Conservation (phyloP, 768 basidiomycete genomes). For the Lactarius sanguifluus region DNA sequence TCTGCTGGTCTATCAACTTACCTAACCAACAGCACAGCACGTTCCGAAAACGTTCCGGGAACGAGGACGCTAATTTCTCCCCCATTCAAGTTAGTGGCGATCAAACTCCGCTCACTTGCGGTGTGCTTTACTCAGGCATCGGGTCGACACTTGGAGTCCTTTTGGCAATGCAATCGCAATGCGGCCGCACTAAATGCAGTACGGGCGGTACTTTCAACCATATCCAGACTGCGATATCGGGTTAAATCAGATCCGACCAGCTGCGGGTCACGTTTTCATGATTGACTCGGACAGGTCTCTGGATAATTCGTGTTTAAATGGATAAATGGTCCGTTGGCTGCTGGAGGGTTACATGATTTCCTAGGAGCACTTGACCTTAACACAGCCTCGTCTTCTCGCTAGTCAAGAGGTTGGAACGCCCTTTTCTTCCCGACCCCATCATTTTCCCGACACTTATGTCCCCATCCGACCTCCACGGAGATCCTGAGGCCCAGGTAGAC, state of each 20-base stretch:
- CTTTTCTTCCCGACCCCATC: not conserved
- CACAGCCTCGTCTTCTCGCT: not conserved
- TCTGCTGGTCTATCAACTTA: not conserved
- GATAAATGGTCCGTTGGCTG: too few species aligned
- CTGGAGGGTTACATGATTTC: too few species aligned
- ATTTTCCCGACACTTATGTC: not conserved
- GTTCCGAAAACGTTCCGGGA: not conserved
- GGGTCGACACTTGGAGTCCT: not conserved
- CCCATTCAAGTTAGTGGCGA: not conserved
- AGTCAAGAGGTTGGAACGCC: not conserved
- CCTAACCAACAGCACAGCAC: not conserved
- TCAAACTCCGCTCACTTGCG: not conserved
- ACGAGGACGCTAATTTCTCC: not conserved
- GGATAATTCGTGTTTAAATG: too few species aligned
- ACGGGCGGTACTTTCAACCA: not conserved
- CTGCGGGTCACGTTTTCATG: not conserved
- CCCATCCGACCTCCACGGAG: not conserved
- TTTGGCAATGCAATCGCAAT: not conserved
- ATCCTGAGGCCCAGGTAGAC: not conserved
- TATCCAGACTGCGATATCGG: not conserved
- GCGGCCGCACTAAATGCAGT: not conserved
- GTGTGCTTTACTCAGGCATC: not conserved
- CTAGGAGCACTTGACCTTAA: too few species aligned
- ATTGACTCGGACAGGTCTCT: too few species aligned
- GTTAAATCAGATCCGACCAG: not conserved